These are phyloP conservation scores for Pseudocercospora macadamiae DNA, from an alignment of 2,329 filamentous ascomycete species.

Conservation along the genomic window DNA sequence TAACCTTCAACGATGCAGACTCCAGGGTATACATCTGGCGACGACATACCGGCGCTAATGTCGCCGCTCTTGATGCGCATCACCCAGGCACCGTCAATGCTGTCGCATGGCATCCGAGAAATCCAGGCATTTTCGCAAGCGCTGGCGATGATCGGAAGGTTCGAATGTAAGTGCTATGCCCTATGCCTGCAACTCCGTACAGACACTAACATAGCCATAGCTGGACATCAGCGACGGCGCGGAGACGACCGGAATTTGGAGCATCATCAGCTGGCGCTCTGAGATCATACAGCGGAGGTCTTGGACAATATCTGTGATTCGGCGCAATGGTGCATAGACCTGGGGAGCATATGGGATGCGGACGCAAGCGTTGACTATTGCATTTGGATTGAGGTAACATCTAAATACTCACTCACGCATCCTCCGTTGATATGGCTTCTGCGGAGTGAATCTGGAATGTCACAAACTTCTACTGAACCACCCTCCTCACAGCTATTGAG, in stretches of 20 bases:
- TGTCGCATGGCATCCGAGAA: constrained; percentile 82
- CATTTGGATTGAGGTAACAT: constrained; percentile 4
- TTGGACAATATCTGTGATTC: constrained; percentile 14
- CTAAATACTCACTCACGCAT: not conserved
- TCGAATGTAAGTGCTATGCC: constrained; percentile 68
- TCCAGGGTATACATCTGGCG: constrained; percentile 85
- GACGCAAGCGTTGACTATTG: constrained; percentile 13
- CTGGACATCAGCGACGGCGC: constrained; percentile 22
- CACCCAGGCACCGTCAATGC: constrained; percentile 77
- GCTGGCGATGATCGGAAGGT: constrained; percentile 86
- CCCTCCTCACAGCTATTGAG: no score
- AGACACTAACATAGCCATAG: constrained; percentile 16
- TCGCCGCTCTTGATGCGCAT: constrained; percentile 79
- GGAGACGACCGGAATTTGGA: constrained; percentile 13
- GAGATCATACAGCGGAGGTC: constrained; percentile 6
- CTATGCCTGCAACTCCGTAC: not conserved
- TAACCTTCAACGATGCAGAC: constrained; percentile 47
- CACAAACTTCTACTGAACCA: no score
- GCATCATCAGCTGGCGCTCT: constrained; percentile 12
- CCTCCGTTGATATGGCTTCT: constrained; percentile 8
- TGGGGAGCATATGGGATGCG: constrained; percentile 1
- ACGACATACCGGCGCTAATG: constrained; percentile 73
- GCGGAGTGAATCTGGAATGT: no score
- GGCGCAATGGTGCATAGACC: constrained; percentile 8
- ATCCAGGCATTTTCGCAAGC: constrained; percentile 84